Evolutionary conservation across 2,329 filamentous ascomycete genomes (phyloP), one percentile per base, ranked within the genome.

Genomic region (Metarhizium humberi): DNA sequence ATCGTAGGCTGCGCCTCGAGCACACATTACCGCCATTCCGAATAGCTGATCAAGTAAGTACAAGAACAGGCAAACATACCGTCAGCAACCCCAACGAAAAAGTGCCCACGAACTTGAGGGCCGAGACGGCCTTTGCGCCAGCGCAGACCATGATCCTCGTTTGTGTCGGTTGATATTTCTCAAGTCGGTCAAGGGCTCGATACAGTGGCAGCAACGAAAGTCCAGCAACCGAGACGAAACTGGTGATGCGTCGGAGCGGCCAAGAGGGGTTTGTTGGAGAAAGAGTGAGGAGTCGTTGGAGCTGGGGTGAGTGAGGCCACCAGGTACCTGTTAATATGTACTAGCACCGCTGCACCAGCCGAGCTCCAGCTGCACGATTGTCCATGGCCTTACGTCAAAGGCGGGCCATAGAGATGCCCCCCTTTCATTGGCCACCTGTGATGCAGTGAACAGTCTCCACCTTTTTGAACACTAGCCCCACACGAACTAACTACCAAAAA

Each of bases 71-170:
- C 11, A 32, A 29, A 77, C 87, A 66, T 81, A 95, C 91, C 57
- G 91, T 96, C 70, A 95, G 75, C 56, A 96, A 80, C 60, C 92
- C 92, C 56, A 96, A 80, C 64, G 88, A 92, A 62, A 95, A 82
- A 52, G 90, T 95, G 66, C 92, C 92, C 62, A 96, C 87, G 70
- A 96, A 96, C 76, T 97, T 96, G 75, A 88, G 84, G 70, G 87
- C 75, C 55, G 89, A 85, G 66, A 96, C 78, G 66, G 60, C 55
- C 51, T 55, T 58, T 47, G 57, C 59, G 54, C 84, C 83, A 64
- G 79, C 84, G 64, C 80, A 82, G 63, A 82, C 78, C 82, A 90
- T 88, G 71, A 32, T 45, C 30, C 20, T 14, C 45, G 8, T 16
- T 48, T 10, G 25, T 30, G n/a, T 45, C 18, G 40, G 40, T n/a